Base-by-base conservation (phyloP, 495 filamentous ascomycete genomes). In the Daldinia childiae region DNA sequence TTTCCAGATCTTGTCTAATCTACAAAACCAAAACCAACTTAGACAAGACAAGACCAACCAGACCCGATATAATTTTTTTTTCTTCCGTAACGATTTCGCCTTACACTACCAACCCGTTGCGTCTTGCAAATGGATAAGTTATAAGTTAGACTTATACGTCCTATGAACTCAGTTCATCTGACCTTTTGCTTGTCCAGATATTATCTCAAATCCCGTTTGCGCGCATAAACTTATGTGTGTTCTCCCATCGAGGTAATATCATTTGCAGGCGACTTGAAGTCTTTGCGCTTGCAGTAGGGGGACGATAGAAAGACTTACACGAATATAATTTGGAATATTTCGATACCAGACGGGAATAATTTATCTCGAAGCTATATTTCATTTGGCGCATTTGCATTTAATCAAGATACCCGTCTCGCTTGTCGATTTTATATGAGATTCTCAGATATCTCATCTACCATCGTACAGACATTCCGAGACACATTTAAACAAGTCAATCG, bases 281-380 rank as follows among this genome's bases (percentile, higher is more conserved):
- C 85, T 87, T 87, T 87, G 85, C 85, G 85, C 83, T 87, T 84
- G 82, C 80, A 83, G 58, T 67, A 75, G 58, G 77, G 82, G 80
- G 79, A 77, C 76, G 77, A 75, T 71, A 84, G 84, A 87, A 87
- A 87, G 85, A 86, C 85, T 87, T 83, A 72, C 57, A 51, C 24
- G 60, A 66, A 41, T 70, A 48, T 55, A 48, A 58, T 52, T 55
- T 63, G 52, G 14, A 36, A 30, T 34, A 64, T 43, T 30, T 30
- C 32, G 62, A 66, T 48, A 48, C 43, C 43, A 48, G 17, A 48
- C 2, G n/a, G n/a, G n/a, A 2, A 19, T 21, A 21, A 45, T 45
- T 45, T 9, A 45, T 55, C 70, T 58, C 45, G 26, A 57, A 36
- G 36, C 21, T 50, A 56, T 34, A 38, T 15, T 43, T 4, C 12